A percentile compares a stretch with the other conserved stretches of the same genome.
These are phyloP conservation scores for Aleurites moluccanus DNA, from an alignment of 441 rosid genomes.

Conservation along the genomic window DNA sequence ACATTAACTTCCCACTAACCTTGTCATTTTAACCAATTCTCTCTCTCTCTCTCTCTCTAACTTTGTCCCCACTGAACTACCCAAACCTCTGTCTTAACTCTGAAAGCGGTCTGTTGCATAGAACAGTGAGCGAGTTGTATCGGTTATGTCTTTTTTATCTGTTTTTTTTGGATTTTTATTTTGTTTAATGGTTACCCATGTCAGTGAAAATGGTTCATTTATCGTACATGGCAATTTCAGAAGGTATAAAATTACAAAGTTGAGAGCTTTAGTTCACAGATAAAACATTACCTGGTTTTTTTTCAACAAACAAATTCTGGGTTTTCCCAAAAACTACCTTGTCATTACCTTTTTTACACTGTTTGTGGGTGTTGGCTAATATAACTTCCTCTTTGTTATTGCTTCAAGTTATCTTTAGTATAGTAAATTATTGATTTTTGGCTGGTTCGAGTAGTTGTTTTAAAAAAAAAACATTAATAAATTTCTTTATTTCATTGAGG, in stretches of 20 bases:
- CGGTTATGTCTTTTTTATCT: not conserved
- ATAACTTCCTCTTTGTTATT: constrained; percentile 37
- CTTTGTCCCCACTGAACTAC: constrained; percentile 32
- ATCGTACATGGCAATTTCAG: constrained; percentile 29
- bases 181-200: constrained; percentile 21
- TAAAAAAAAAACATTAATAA: no score
- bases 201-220: constrained; percentile 14
- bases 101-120: constrained; percentile 27
- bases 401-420: constrained; percentile 47
- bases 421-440: no score
- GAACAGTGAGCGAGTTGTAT: constrained; percentile 16
- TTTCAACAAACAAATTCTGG: constrained; percentile 47
- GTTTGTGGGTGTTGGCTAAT: constrained; percentile 43
- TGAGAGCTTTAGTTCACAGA: constrained; percentile 25
- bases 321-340: constrained; percentile 21
- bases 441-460: no score
- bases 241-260: constrained; percentile 16
- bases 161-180: constrained; percentile 9
- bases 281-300: constrained; percentile 30
- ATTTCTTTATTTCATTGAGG: constrained; percentile 36
- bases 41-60: constrained; percentile 22
- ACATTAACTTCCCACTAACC: constrained; percentile 19
- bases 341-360: constrained; percentile 57
- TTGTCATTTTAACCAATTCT: not conserved
- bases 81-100: constrained; percentile 18